A percentile compares a stretch with the other conserved stretches of the same genome.
phyloP scores from a whole-genome alignment of 768 basidiomycete genomes.

The Cyathus striatus region DNA sequence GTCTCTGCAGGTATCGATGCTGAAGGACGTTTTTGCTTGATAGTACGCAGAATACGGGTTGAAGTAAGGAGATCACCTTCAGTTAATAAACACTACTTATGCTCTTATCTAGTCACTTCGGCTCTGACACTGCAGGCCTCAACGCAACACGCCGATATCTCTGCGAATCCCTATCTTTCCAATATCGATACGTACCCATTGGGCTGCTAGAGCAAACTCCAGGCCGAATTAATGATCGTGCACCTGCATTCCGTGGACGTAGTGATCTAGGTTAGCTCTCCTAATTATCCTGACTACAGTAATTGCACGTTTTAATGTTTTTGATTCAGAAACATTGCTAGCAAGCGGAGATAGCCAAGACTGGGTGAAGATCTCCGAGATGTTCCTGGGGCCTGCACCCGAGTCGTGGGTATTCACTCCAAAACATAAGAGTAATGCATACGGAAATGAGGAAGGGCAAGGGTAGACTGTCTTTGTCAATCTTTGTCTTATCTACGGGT shows the following conservation, averaged over 20 bases:
- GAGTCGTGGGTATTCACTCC: constrained; percentile 83
- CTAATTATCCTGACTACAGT: not conserved
- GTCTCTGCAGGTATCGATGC: too few relatives aligned
- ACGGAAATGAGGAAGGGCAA: constrained; percentile 59
- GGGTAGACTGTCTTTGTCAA: too few relatives aligned
- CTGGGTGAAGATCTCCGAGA: constrained; percentile 92
- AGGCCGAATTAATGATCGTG: constrained; percentile 81
- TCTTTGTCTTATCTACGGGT: too few relatives aligned
- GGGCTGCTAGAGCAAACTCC: constrained; percentile 85
- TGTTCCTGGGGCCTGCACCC: constrained; percentile 88
- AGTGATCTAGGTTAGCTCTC: constrained; percentile 74
- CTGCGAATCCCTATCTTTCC: constrained; percentile 93
- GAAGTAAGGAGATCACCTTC: constrained; percentile 45
- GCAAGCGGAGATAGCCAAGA: constrained; percentile 75
- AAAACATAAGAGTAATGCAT: constrained; percentile 91
- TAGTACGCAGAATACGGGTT: constrained; percentile 83
- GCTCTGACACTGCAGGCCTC: constrained; percentile 83
- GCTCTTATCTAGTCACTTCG: constrained; percentile 57
- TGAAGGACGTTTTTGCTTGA: constrained; percentile 2
- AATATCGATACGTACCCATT: constrained; percentile 93
- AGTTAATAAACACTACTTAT: not conserved
- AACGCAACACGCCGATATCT: constrained; percentile 91
- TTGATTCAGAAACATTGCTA: constrained; percentile 67
- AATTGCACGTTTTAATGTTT: constrained; percentile 1
- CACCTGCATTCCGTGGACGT: constrained; percentile 82